Evolutionary conservation across 2,329 filamentous ascomycete genomes (phyloP), one percentile per base, ranked within the genome.

Genomic region (Aspergillus alliaceus): DNA sequence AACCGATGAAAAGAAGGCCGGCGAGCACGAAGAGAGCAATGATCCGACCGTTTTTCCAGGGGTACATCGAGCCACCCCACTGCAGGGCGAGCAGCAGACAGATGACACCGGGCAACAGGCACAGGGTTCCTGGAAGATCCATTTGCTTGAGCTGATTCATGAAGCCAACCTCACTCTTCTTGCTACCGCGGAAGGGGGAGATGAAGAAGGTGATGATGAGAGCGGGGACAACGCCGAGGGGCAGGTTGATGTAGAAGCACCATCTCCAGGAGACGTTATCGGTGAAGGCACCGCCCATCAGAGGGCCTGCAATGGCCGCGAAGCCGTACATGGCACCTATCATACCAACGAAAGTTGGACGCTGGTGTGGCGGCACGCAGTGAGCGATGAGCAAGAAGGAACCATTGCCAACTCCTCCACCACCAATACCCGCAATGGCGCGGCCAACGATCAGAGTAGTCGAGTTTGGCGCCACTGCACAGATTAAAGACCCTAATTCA

Each of bases 181-280:
- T 58, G 44, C 68, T 74, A 0, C 83, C 72, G 7, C 76, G 62
- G 57, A 80, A 77, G 24, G 46, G 24, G 49, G 44, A 54, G 48
- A 49, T 57, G 52, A n/a, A 57, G 9, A 15, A 84, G 27, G 18
- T 18, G 18, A 79, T 74, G 14, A 79, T 71, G 1, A 80, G 75
- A 3, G 74, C 67, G n/a, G 74, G 70, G 3, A 75, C 62, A 4
- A 72, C 82, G 0, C 81, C 75, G 40, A 81, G 69, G 15, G 75
- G 68, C 0, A 86, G 72, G 61, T 86, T 86, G 69, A 86, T 80
- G 62, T 87, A 87, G 64, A 83, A 82, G 1, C 74, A 77, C 73
- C 70, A 76, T 32, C 69, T 64, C 73, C 73, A 76, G 11, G 52
- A 51, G 18, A 57, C 51, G 11, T 60, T 53, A 31, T 63, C 59